Conservation (phyloP, 179 eudicot genomes). For the Corrigiola litoralis region DNA sequence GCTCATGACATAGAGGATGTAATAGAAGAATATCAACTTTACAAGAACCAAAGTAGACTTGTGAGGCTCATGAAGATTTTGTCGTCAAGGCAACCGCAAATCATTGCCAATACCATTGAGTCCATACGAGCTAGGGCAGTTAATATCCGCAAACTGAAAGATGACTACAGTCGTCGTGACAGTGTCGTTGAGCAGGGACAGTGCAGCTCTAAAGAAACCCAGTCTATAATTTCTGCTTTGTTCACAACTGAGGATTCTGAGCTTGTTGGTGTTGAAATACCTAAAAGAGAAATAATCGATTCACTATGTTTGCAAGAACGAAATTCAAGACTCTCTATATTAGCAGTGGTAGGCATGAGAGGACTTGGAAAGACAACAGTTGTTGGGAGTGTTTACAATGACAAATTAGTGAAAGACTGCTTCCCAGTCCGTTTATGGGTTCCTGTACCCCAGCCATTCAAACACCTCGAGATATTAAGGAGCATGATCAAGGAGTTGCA, state of each 20-base stretch:
- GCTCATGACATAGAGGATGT: conserved; percentile 25
- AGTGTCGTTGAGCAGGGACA: background rate
- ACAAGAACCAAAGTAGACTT: background rate
- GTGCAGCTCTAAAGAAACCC: background rate
- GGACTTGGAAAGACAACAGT: conserved; percentile 34
- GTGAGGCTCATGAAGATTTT: background rate
- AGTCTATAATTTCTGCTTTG: background rate
- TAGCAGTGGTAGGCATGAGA: conserved; percentile 30
- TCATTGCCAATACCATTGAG: background rate
- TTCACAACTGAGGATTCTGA: conserved; percentile 4
- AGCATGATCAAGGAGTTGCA: conserved; percentile 18
- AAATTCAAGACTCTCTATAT: background rate
- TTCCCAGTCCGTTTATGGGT: conserved; percentile 22
- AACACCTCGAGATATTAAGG: background rate
- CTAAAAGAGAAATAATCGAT: conserved; percentile 11
- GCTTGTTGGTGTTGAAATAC: conserved; percentile 11
- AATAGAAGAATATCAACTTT: conserved; percentile 14
- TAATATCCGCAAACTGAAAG: background rate
- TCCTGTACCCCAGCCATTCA: background rate
- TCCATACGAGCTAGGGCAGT: background rate
- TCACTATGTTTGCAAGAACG: background rate
- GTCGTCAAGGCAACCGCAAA: background rate
- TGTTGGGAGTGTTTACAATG: conserved; percentile 19
- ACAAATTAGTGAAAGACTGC: background rate
- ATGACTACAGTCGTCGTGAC: background rate